Base-by-base conservation (phyloP, 192 early-diverging fungal species). In the Linnemannia zychae region DNA sequence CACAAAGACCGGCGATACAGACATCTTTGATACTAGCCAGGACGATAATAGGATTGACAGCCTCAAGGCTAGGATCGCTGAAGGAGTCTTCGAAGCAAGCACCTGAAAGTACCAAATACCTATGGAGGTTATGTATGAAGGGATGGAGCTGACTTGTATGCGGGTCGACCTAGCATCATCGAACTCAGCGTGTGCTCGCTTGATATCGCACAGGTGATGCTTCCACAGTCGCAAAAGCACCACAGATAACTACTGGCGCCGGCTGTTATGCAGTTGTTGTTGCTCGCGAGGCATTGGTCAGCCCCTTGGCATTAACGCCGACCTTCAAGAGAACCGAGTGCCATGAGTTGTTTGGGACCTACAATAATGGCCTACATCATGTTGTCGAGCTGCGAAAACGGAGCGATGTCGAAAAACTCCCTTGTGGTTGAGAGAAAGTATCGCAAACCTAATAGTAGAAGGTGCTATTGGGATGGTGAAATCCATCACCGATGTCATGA, bases 41-140 rank as follows among this genome's bases (percentile, higher is more conserved):
- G 3, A 70, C 68, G 68, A 28, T 0, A 38, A 70, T 70, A 44
- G 22, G 16, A 37, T 70, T 44, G 68, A 44, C 37, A 40, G 68
- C 44, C 38, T 70, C 68, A 70, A 70, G 44, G 37, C 9, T 28
- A 40, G 22, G 68, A 70, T 70, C 22, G 44, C 22, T 44, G 68
- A 70, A 44, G 68, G 68, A 17, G 38, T 70, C 68, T 70, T 70
- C 68, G 11, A 46, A 44, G 40, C 68, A 7, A 36, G 37, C 22
- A 37, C 38, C 20, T 37, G 68, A 46, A 70, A 70, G 38, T 38
- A 38, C 17, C 68, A 70, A 12, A 70, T 70, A 70, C 68, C 68
- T 40, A 70, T 70, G 18, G 68, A 70, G 68, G 68, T 70, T 38
- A 44, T 70, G 68, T 70, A 70, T 38, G 38, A 70, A 70, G 68